Evolutionary conservation across 129 eudicot species (phyloP), one percentile per base, ranked within the genome.

Genomic region (Helichrysum umbraculigerum): DNA sequence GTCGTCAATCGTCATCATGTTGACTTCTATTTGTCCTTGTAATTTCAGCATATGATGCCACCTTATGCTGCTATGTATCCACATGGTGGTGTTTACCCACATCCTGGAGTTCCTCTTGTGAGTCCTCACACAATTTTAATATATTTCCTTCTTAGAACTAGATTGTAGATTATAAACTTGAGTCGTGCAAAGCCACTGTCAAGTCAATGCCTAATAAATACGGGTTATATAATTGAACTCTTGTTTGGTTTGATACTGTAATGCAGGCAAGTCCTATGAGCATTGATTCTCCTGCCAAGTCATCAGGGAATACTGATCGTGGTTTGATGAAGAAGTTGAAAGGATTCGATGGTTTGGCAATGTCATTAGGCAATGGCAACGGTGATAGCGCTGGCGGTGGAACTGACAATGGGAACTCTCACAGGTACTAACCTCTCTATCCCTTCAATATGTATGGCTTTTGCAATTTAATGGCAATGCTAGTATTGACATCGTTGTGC

Each of bases 31-130:
- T 11, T 35, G 28, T 77, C 11, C 52, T 72, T 79, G 6, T 37
- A 28, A 41, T 76, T 74, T 64, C 87, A 94, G 99, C 85, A 89
- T 77, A 91, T 94, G 93, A 86, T 94, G 83, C 90, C 99, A 52
- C 96, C 98, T 39, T 93, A 93, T 81, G 96, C 98, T 20, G 97
- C 96, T 73, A 70, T 94, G 81, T 94, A 91, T 83, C 83, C 99
- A 50, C 96, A 87, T 83, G 93, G 96, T 69, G 96, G 96, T 19
- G 96, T 87, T 76, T 94, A 94, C 83, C 83, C 99, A 29, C 99
- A 94, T 81, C 97, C 96, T 71, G 93, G 88, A 39, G 88, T 94
- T 79, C 90, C 93, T 82, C 67, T 91, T 11, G 99, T 94, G 85
- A 94, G 98, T 80, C 51, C 61, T 52, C 66, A 14, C 58, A 17